Conservation (phyloP, 164 flowering plant genomes). For the Stephania japonica region DNA sequence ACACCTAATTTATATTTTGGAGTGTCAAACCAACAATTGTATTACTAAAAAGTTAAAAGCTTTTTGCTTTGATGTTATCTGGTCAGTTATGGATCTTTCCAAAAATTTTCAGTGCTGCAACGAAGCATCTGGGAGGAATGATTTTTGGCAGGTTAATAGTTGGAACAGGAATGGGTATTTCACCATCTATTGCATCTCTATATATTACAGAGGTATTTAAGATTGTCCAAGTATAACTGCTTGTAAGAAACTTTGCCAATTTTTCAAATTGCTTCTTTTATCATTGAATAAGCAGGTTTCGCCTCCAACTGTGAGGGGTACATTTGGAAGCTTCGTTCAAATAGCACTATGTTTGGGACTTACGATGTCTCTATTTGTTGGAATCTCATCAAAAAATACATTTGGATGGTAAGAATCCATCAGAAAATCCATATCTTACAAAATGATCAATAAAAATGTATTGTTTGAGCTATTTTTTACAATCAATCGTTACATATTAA, state of each 20-base stretch:
- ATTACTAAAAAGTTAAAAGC: neutral
- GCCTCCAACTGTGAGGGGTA: conserved; percentile 86
- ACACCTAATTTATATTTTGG: neutral
- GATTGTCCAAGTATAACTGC: neutral
- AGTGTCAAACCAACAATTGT: neutral
- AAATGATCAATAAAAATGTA: neutral
- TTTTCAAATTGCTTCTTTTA: neutral
- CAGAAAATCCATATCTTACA: neutral
- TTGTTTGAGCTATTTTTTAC: neutral
- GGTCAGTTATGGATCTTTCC: conserved; percentile 2
- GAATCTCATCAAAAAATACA: conserved; percentile 71
- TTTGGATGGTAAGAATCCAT: conserved; percentile 61
- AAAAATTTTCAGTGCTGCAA: conserved; percentile 41
- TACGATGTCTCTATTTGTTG: conserved; percentile 66
- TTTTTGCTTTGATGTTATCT: neutral
- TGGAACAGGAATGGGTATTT: conserved; percentile 73
- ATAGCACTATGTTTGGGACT: conserved; percentile 95
- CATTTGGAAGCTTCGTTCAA: conserved; percentile 93
- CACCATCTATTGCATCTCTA: conserved; percentile 63
- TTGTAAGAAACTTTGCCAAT: neutral
- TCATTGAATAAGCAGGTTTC: conserved; percentile 24
- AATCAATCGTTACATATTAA: neutral
- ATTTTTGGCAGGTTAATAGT: conserved; percentile 65
- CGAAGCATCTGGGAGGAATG: conserved; percentile 50
- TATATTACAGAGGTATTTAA: conserved; percentile 64